These are phyloP conservation scores for Coemansia sp. DNA, from an alignment of 192 early-diverging fungal species.

Conservation along the genomic window DNA sequence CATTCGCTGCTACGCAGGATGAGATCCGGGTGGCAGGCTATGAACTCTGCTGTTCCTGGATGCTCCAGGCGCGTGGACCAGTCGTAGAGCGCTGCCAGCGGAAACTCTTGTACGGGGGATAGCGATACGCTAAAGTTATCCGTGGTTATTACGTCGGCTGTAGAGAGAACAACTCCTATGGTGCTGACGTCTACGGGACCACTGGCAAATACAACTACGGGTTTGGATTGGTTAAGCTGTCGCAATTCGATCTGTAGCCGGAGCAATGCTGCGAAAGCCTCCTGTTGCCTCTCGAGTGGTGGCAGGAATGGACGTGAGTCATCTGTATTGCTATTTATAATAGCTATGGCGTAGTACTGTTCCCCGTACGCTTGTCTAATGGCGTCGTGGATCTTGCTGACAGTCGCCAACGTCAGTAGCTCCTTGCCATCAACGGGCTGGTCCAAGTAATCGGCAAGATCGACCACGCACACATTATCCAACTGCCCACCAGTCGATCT, in stretches of 20 bases:
- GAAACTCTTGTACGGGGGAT: constrained; percentile 5
- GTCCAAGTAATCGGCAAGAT: constrained; percentile 26
- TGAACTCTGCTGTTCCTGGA: constrained; percentile 39
- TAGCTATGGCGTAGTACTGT: constrained; percentile 28
- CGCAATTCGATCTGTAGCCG: constrained; percentile 41
- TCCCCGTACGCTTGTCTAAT: constrained; percentile 14
- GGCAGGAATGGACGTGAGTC: constrained; percentile 30
- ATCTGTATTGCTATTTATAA: constrained; percentile 13
- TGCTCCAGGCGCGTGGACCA: constrained; percentile 27
- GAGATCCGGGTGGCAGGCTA: constrained; percentile 24
- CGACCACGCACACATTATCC: constrained; percentile 26
- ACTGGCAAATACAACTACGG: constrained; percentile 38
- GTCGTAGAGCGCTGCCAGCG: constrained; percentile 29
- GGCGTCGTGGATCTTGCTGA: constrained; percentile 12
- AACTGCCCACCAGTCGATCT: constrained; percentile 15
- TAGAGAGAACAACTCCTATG: constrained; percentile 24
- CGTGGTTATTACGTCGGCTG: constrained; percentile 28
- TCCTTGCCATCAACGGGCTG: not conserved
- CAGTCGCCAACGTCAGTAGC: constrained; percentile 14
- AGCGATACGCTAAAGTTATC: constrained; percentile 22
- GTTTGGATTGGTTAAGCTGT: constrained; percentile 30
- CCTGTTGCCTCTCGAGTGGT: constrained; percentile 14
- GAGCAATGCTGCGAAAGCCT: constrained; percentile 11
- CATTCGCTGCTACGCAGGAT: constrained; percentile 39
- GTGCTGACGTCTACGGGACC: constrained; percentile 35